Evolutionary conservation across 2,329 filamentous ascomycete species (phyloP).

Genomic region (Cadophora gregata): DNA sequence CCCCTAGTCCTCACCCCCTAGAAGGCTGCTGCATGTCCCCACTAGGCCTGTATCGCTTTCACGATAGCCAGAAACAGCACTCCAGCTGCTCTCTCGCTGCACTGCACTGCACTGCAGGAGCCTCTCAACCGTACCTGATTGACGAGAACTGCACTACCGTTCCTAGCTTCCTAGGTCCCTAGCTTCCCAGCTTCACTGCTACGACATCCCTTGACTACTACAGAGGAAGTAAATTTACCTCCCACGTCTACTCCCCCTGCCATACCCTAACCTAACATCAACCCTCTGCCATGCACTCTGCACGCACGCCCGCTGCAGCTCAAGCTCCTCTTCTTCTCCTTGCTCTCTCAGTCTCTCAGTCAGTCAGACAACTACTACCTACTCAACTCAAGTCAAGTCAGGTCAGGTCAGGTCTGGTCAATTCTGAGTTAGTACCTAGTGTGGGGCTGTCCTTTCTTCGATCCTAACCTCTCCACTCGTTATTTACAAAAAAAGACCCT

Average conservation of each 20-base stretch:
- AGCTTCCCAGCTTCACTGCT: background rate
- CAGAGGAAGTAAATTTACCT: no score
- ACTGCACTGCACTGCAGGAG: background rate
- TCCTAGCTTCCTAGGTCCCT: background rate
- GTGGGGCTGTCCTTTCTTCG: constrained; percentile 13
- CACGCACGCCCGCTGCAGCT: constrained; percentile 14
- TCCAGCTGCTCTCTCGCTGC: background rate
- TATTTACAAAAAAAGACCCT: constrained; percentile 33
- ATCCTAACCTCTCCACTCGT: constrained; percentile 28
- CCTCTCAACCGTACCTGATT: constrained; percentile 11
- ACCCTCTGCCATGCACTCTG: constrained; percentile 15
- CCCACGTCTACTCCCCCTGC: background rate
- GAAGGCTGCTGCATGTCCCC: constrained; percentile 8
- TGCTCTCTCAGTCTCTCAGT: background rate
- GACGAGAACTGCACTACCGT: background rate
- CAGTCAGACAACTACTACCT: no score
- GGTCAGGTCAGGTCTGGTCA: no score
- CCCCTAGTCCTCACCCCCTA: background rate
- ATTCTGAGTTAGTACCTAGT: background rate
- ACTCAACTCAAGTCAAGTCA: constrained; percentile 1
- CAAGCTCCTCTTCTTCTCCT: constrained; percentile 5
- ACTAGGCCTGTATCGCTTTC: constrained; percentile 11
- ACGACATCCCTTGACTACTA: background rate
- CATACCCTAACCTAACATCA: constrained; percentile 8
- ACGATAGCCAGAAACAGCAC: background rate